These are phyloP conservation scores for Diaporthe aspalathi DNA, from an alignment of 2,329 filamentous ascomycete species.

Conservation along the genomic window DNA sequence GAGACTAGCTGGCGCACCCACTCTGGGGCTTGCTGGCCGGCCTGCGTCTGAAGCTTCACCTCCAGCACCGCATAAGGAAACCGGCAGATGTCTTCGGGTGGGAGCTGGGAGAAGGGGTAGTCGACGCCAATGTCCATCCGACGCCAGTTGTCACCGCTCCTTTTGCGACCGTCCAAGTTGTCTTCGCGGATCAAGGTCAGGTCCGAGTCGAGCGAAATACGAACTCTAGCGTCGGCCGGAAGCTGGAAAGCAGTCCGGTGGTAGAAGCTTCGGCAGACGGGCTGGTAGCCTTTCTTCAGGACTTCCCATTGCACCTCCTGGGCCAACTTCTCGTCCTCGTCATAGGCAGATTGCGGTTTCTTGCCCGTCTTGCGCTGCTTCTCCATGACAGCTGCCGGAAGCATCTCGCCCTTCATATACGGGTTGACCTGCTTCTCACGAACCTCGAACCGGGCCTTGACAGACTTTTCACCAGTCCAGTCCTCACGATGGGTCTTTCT, in stretches of 20 bases:
- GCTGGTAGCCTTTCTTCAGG: constrained; percentile 85
- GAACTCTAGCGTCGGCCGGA: constrained; percentile 93
- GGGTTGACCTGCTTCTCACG: constrained; percentile 99
- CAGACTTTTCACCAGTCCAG: constrained; percentile 98
- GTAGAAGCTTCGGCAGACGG: constrained; percentile 96
- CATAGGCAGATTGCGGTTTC: constrained; percentile 91
- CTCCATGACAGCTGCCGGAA: constrained; percentile 90
- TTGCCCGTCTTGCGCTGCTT: constrained; percentile 96
- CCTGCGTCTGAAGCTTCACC: constrained; percentile 96
- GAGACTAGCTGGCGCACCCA: constrained; percentile 95
- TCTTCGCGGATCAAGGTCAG: constrained; percentile 95
- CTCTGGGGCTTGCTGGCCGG: constrained; percentile 92
- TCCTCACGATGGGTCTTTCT: constrained; percentile 98
- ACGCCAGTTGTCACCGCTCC: constrained; percentile 91
- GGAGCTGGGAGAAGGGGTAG: constrained; percentile 90
- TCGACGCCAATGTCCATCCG: constrained; percentile 98
- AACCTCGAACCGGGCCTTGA: constrained; percentile 93
- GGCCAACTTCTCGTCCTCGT: constrained; percentile 88
- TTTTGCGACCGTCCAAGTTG: constrained; percentile 82
- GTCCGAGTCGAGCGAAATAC: constrained; percentile 96
- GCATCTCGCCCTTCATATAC: constrained; percentile 85
- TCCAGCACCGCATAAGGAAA: constrained; percentile 98
- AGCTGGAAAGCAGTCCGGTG: constrained; percentile 98
- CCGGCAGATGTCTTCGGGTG: constrained; percentile 83
- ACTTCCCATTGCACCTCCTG: constrained; percentile 94